Conservation (phyloP, 2,329 filamentous ascomycete genomes). For the Pyrenochaeta sp. region DNA sequence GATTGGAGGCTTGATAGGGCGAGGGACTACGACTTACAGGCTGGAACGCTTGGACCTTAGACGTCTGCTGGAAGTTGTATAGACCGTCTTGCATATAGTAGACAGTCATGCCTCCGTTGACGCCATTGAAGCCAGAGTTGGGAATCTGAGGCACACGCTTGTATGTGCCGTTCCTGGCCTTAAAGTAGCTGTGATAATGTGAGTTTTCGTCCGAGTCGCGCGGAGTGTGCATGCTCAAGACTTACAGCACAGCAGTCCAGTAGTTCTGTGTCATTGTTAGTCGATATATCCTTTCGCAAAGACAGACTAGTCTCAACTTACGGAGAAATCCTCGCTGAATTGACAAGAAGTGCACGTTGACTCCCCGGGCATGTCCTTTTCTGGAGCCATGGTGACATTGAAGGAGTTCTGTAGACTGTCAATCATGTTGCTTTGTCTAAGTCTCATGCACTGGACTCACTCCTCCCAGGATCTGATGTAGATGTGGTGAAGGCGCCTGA, state of each 20-base stretch:
- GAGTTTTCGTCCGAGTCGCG: not conserved
- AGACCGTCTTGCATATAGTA: constrained; percentile 41
- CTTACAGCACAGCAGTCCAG: constrained; percentile 41
- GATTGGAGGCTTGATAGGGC: not conserved
- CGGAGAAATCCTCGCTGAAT: constrained; percentile 40
- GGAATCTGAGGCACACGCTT: constrained; percentile 25
- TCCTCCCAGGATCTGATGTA: constrained; percentile 37
- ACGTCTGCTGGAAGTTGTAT: constrained; percentile 35
- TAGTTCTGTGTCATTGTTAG: constrained; percentile 31
- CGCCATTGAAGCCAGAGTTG: constrained; percentile 32
- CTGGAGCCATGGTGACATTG: constrained; percentile 34
- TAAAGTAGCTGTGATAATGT: constrained; percentile 29
- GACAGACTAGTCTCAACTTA: constrained; percentile 1
- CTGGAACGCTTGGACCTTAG: constrained; percentile 55
- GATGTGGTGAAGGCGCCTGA: constrained; percentile 31
- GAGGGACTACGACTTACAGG: constrained; percentile 18
- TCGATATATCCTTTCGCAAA: not conserved
- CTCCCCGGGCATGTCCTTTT: constrained; percentile 29
- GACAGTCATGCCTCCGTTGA: constrained; percentile 31
- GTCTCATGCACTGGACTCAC: constrained; percentile 1
- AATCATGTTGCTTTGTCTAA: not conserved
- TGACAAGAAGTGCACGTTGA: constrained; percentile 39
- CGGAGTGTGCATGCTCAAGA: not conserved
- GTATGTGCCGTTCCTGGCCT: constrained; percentile 33
- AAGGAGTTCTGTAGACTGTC: constrained; percentile 25